Percentiles rank a stretch among this genome's conserved stretches.
These are phyloP conservation scores for Epichloe hybrida DNA, from an alignment of 2,329 filamentous ascomycete genomes.

Conservation along the genomic window DNA sequence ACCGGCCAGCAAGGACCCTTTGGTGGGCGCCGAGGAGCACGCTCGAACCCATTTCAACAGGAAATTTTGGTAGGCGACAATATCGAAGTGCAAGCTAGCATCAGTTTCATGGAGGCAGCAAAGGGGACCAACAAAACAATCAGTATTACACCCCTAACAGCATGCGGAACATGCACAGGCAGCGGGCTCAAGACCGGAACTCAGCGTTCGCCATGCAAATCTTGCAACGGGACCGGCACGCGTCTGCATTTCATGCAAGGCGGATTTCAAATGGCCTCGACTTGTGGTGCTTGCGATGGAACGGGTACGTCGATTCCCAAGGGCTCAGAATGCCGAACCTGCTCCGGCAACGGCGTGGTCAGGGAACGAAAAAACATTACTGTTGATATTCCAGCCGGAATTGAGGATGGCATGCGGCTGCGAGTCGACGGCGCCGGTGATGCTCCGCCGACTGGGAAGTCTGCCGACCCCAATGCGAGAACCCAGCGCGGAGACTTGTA, in stretches of 20 bases:
- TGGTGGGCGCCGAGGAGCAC: conserved; percentile 37
- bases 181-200: conserved; percentile 73
- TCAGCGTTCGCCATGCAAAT: conserved; percentile 57
- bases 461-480: conserved; percentile 46
- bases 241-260: conserved; percentile 81
- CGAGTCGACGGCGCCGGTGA: conserved; percentile 79
- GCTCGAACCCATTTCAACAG: conserved; percentile 53
- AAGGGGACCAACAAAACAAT: conserved; percentile 87
- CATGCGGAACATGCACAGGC: conserved; percentile 73
- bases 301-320: conserved; percentile 62
- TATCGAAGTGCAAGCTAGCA: conserved; percentile 85
- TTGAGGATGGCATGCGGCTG: conserved; percentile 92
- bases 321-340: conserved; percentile 69
- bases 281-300: conserved; percentile 70
- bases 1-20: conserved; percentile 43
- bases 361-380: conserved; percentile 72
- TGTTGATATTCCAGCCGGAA: conserved; percentile 85
- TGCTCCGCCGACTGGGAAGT: conserved; percentile 61
- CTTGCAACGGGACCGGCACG: conserved; percentile 76
- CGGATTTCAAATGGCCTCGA: conserved; percentile 91
- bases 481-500: conserved; percentile 78
- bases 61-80: conserved; percentile 87
- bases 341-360: conserved; percentile 70
- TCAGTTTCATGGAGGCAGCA: conserved; percentile 92
- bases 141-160: conserved; percentile 63